A percentile compares a stretch with the other conserved stretches of the same genome.
These are phyloP conservation scores for Piromyces sp. DNA, from an alignment of 192 early-diverging fungal genomes.

Conservation along the genomic window DNA sequence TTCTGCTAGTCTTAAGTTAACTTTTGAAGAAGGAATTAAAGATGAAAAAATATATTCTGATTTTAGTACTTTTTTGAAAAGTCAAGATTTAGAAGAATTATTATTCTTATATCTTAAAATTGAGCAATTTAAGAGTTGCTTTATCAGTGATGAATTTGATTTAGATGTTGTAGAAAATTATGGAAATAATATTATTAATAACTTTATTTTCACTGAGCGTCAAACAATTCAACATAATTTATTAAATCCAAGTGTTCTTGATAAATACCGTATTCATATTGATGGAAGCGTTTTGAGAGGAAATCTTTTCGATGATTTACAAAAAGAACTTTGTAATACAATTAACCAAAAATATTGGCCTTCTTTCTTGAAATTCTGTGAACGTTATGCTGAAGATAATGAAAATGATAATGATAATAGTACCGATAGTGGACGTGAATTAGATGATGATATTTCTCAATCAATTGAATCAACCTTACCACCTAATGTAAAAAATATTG, in stretches of 20 bases:
- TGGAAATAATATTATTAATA: neutral
- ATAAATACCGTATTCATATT: neutral
- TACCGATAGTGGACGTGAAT: neutral
- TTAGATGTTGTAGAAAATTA: neutral
- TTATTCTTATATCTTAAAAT: neutral
- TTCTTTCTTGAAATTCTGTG: neutral
- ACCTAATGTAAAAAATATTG: neutral
- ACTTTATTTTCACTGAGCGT: neutral
- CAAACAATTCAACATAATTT: neutral
- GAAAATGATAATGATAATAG: neutral
- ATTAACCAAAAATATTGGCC: neutral
- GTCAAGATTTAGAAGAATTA: neutral
- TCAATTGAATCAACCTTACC: neutral
- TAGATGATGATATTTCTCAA: neutral
- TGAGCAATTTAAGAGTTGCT: neutral
- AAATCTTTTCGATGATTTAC: neutral
- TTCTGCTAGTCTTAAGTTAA: neutral
- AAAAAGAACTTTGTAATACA: neutral
- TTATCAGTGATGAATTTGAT: neutral
- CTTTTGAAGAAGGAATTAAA: neutral
- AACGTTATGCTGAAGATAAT: neutral
- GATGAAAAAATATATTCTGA: neutral
- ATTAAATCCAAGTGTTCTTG: neutral
- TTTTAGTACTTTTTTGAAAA: neutral
- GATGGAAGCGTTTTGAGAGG: neutral